Base-by-base conservation (phyloP, 2,329 filamentous ascomycete species). In the Beauveria pseudobassiana region DNA sequence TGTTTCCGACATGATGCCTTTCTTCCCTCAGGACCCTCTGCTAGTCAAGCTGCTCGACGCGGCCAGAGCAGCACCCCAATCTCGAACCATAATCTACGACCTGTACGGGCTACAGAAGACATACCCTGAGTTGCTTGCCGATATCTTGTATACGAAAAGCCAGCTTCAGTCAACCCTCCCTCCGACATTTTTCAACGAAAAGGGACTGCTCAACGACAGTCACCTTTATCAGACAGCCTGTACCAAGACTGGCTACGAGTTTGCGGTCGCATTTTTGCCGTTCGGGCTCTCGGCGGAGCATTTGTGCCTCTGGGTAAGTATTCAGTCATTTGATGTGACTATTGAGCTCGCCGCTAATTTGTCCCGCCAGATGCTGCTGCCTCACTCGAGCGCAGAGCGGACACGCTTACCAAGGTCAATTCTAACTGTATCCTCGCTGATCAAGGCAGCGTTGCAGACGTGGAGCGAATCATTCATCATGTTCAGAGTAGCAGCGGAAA, bases 241-340 rank as follows among this genome's bases (percentile, higher is more conserved):
- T 16, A 62, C 66, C 20, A 34, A 40, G 22, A 64, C 63, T 9
- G 67, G 67, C 6, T 69, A 69, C 46, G 67, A 68, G 48, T 68
- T 68, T 26, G 49, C 67, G 12, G 67, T 69, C 5, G 67, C 66
- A 3, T 68, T 67, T 40, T 68, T 24, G 64, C 65, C 10, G 59
- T 63, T 22, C 64, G 65, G 9, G 67, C 62, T 3, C 42, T 69
- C 4, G 67, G 65, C 5, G 66, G 54, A 10, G 43, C 65, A 6
- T 64, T 62, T 18, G 52, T 67, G 18, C 64, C 67, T 2, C 40
- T 68, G 24, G 63, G 66, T 67, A 43, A 14, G 28, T 10, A 38
- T 18, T 12, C 14, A 5, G 20, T 18, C 8, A 7, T 1, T 10
- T 22, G 0, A 2, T 45, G 0, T 30, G 8, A 16, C 5, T 14